Evolutionary conservation across 371 early-diverging fungal genomes (phyloP).

Genomic region (Syncephalastrum sp.): DNA sequence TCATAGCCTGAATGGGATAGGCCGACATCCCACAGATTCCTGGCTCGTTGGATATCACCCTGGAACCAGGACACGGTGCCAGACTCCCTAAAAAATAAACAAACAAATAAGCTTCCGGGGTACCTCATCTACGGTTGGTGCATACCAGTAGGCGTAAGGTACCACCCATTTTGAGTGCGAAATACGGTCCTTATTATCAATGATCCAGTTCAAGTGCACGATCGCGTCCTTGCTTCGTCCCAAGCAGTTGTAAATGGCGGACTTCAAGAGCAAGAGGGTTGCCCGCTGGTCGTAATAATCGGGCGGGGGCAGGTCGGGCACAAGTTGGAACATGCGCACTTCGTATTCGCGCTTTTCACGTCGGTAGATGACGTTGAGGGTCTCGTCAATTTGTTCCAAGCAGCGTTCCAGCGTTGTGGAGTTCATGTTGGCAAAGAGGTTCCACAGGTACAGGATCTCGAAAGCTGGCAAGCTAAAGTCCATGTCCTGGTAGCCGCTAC

Average conservation of each 20-base stretch:
- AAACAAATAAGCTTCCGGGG: neutral
- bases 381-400: constrained; percentile 39
- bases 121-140: neutral
- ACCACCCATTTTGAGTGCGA: constrained; percentile 55
- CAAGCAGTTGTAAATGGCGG: constrained; percentile 33
- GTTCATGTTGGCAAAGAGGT: constrained; percentile 56
- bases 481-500: constrained; percentile 58
- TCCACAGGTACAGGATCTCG: constrained; percentile 62
- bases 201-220: constrained; percentile 56
- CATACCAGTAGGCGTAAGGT: constrained; percentile 63
- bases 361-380: constrained; percentile 39
- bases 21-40: constrained; percentile 53
- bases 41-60: constrained; percentile 41
- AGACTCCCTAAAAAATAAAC: constrained; percentile 41
- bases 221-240: constrained; percentile 36
- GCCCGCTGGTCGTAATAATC: constrained; percentile 50
- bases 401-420: constrained; percentile 34
- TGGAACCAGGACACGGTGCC: constrained; percentile 56
- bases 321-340: constrained; percentile 40
- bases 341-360: constrained; percentile 51
- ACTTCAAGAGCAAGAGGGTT: constrained; percentile 39
- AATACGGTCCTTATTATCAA: constrained; percentile 52
- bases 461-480: constrained; percentile 53
- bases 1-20: constrained; percentile 45
- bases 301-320: constrained; percentile 36